These are phyloP conservation scores for Phyllosticta citrichinensis DNA, from an alignment of 2,329 filamentous ascomycete genomes.

Conservation along the genomic window DNA sequence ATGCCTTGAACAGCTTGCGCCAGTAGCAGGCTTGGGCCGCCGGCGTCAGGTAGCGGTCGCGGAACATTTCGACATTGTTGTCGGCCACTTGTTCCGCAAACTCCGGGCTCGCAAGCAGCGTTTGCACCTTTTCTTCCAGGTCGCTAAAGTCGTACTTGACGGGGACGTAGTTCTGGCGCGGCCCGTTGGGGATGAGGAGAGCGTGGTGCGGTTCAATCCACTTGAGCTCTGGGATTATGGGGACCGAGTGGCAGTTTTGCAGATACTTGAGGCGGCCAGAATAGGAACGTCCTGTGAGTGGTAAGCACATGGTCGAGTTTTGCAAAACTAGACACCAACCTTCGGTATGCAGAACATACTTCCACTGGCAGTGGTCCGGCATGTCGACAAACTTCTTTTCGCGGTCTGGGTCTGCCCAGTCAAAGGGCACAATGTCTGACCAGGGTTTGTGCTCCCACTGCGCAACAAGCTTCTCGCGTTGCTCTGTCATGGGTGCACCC, in stretches of 20 bases:
- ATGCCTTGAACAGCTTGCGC: slow-evolving; percentile 35
- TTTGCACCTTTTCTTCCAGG: slow-evolving; percentile 27
- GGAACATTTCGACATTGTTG: slow-evolving; percentile 38
- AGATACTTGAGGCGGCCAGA: slow-evolving; percentile 25
- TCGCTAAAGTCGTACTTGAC: slow-evolving; percentile 36
- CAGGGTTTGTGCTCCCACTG: slow-evolving; percentile 17
- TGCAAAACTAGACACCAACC: neutral
- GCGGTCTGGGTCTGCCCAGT: slow-evolving; percentile 16
- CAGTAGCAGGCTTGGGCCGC: slow-evolving; percentile 48
- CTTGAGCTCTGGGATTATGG: slow-evolving; percentile 38
- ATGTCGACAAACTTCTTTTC: slow-evolving; percentile 13
- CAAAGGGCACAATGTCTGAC: slow-evolving; percentile 20
- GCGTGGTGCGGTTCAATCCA: slow-evolving; percentile 42
- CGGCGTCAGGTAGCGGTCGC: slow-evolving; percentile 44
- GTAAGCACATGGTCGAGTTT: neutral
- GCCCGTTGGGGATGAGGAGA: slow-evolving; percentile 34
- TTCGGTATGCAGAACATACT: slow-evolving; percentile 16
- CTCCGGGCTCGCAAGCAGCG: slow-evolving; percentile 33
- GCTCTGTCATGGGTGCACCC: slow-evolving; percentile 20
- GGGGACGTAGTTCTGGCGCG: slow-evolving; percentile 41
- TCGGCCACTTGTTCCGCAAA: slow-evolving; percentile 41
- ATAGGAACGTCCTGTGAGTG: slow-evolving; percentile 17
- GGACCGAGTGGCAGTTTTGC: slow-evolving; percentile 31
- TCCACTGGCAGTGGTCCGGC: slow-evolving; percentile 16
- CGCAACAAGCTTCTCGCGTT: slow-evolving; percentile 17